These are phyloP conservation scores for Candida insectorum DNA, from an alignment of 805 yeast genomes.

Conservation along the genomic window DNA sequence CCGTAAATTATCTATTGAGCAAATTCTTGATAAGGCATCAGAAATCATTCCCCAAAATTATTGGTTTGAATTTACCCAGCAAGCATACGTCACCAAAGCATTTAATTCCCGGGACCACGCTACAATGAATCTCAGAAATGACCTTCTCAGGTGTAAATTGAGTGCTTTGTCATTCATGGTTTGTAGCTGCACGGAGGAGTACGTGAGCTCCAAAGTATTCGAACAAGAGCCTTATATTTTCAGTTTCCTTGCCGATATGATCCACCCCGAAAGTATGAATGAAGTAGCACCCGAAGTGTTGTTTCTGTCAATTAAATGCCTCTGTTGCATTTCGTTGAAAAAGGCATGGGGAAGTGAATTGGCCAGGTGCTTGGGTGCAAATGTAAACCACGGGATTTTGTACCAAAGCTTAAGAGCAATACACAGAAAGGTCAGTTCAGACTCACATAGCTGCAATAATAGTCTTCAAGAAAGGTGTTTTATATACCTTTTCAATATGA, in stretches of 20 bases:
- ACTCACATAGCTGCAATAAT: constrained; percentile 28
- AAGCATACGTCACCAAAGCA: constrained; percentile 67
- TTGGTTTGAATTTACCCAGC: constrained; percentile 61
- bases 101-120: constrained; percentile 57
- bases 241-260: constrained; percentile 64
- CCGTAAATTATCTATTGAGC: constrained; percentile 51
- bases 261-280: constrained; percentile 58
- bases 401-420: constrained; percentile 69
- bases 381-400: constrained; percentile 79
- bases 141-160: constrained; percentile 62
- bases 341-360: constrained; percentile 74
- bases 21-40: constrained; percentile 60
- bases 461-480: constrained; percentile 32
- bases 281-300: constrained; percentile 51
- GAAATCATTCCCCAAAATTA: constrained; percentile 57
- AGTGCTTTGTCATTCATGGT: constrained; percentile 63
- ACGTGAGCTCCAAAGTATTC: constrained; percentile 61
- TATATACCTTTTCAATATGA: constrained; percentile 54
- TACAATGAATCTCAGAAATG: constrained; percentile 51
- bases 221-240: constrained; percentile 70
- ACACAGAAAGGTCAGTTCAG: constrained; percentile 45
- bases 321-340: constrained; percentile 66
- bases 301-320: constrained; percentile 58
- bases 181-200: constrained; percentile 53
- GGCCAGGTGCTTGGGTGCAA: constrained; percentile 75